A percentile compares a stretch with the other conserved stretches of the same genome.
These are phyloP conservation scores for Stephania cephalantha DNA, from an alignment of 164 flowering plant genomes.

Conservation along the genomic window DNA sequence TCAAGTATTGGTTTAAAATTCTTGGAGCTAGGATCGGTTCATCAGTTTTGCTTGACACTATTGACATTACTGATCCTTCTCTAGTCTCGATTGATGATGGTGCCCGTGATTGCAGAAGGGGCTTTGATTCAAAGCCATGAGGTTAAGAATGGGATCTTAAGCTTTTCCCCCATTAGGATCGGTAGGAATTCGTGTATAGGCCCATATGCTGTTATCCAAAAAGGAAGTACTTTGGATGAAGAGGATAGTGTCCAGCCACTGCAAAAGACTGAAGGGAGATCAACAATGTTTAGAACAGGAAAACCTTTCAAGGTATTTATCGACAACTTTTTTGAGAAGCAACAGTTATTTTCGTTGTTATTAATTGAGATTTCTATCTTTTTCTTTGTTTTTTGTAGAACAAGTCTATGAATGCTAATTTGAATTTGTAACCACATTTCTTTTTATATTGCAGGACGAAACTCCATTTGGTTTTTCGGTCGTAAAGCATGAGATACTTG, in stretches of 20 bases:
- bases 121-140: conserved; percentile 68
- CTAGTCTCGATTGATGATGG: conserved; percentile 68
- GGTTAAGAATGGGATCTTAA: conserved; percentile 57
- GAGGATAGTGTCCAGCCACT: conserved; percentile 42
- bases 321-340: no score
- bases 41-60: conserved; percentile 59
- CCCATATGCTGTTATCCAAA: conserved; percentile 62
- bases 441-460: conserved; percentile 19
- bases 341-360: neutral
- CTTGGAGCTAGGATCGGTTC: conserved; percentile 71
- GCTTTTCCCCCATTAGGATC: conserved; percentile 55
- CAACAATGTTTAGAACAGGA: conserved; percentile 15
- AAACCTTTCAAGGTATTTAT: conserved; percentile 15
- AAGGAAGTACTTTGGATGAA: conserved; percentile 50
- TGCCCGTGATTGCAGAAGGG: conserved; percentile 66
- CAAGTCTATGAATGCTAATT: neutral
- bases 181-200: conserved; percentile 47
- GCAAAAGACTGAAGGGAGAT: conserved; percentile 46
- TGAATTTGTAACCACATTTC: neutral
- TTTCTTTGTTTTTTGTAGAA: neutral
- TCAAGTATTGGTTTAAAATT: conserved; percentile 71
- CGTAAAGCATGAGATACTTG: conserved; percentile 2
- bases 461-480: neutral
- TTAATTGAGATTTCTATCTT: neutral
- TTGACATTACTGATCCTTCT: conserved; percentile 71